Percentiles rank a stretch among this genome's conserved stretches.
Conservation (phyloP, 495 filamentous ascomycete genomes). For the Bacidia gigantensis region DNA sequence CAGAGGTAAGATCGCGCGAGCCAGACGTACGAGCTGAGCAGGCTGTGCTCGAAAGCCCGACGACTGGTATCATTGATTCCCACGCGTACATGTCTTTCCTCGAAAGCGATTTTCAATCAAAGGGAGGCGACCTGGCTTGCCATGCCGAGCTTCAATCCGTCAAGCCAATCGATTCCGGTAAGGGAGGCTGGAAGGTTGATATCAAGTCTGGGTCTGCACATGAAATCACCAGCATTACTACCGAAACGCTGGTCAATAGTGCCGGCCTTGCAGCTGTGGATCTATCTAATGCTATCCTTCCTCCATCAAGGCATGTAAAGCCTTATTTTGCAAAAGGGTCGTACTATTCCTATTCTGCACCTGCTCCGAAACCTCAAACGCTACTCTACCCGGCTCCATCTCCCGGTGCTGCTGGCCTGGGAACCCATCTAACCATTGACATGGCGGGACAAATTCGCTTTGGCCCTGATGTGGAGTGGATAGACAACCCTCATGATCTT, state of each 20-base stretch:
- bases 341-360: constrained; percentile 73
- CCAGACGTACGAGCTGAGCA: constrained; percentile 55
- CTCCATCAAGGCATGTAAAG: constrained; percentile 36
- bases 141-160: constrained; percentile 47
- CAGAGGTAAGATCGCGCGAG: constrained; percentile 51
- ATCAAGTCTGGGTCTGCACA: constrained; percentile 33
- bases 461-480: constrained; percentile 93
- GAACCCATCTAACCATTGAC: constrained; percentile 89
- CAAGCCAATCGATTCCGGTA: constrained; percentile 33
- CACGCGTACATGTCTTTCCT: constrained; percentile 73
- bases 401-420: constrained; percentile 69
- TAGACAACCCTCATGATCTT: constrained; percentile 46
- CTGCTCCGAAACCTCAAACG: constrained; percentile 50
- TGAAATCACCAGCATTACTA: constrained; percentile 45
- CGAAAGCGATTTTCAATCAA: constrained; percentile 60
- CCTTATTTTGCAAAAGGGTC: constrained; percentile 86
- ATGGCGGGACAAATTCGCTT: constrained; percentile 77
- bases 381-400: constrained; percentile 78
- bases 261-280: constrained; percentile 66
- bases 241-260: constrained; percentile 68
- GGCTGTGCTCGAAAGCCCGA: constrained; percentile 67
- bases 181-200: constrained; percentile 38
- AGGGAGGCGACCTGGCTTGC: constrained; percentile 59
- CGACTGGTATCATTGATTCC: constrained; percentile 82
- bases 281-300: constrained; percentile 74